Conservation (phyloP, 140 eudicot species). For the Senecio squalidus region DNA sequence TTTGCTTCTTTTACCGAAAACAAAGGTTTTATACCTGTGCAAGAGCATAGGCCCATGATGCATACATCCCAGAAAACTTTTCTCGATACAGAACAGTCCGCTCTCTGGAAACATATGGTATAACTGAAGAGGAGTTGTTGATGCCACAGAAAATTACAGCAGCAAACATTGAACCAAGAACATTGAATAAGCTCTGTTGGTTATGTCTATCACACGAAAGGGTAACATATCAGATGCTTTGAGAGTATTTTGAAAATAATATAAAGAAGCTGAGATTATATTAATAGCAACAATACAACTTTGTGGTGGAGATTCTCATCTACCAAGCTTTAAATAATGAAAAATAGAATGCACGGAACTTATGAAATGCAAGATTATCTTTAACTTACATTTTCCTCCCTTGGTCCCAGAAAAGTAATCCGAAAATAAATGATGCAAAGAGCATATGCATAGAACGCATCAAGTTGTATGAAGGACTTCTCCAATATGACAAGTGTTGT, state of each 20-base stretch:
- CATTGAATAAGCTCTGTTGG: conserved; percentile 65
- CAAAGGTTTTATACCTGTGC: conserved; percentile 56
- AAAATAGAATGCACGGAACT: not conserved
- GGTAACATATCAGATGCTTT: conserved; percentile 3
- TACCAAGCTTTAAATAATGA: too few relatives aligned
- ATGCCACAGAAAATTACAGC: conserved; percentile 68
- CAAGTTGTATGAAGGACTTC: conserved; percentile 89
- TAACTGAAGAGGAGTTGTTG: conserved; percentile 46
- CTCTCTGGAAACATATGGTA: conserved; percentile 58
- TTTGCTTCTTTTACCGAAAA: not conserved
- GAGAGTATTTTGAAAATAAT: too few relatives aligned
- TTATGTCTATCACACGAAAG: conserved; percentile 40
- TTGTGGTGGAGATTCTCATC: too few relatives aligned
- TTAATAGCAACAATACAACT: too few relatives aligned
- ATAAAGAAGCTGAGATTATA: too few relatives aligned
- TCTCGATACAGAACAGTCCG: conserved; percentile 68
- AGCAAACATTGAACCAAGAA: conserved; percentile 57
- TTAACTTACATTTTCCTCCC: conserved; percentile 67
- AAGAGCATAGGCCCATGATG: conserved; percentile 71
- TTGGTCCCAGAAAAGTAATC: conserved; percentile 74
- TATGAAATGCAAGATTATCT: too few relatives aligned
- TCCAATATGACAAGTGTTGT: conserved; percentile 86
- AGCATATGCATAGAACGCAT: conserved; percentile 42
- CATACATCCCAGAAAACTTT: conserved; percentile 88
- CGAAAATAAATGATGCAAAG: conserved; percentile 45